A percentile compares a stretch with the other conserved stretches of the same genome.
These are phyloP conservation scores for Trypanosoma melophagium DNA, from an alignment of 208 protist genomes.

Conservation along the genomic window DNA sequence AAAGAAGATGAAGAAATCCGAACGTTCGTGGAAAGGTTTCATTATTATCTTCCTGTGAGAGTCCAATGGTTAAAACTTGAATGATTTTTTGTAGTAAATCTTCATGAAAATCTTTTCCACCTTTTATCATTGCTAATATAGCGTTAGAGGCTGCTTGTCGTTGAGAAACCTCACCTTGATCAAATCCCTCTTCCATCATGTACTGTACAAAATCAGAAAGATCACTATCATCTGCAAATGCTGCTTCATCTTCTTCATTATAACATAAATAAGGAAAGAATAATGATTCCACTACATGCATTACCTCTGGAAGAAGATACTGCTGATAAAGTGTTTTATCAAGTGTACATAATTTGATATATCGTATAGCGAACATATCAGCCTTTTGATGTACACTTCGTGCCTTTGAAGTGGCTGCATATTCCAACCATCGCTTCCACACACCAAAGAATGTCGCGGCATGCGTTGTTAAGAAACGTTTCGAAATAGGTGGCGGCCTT, in stretches of 20 bases:
- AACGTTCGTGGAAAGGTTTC: conserved; percentile 64
- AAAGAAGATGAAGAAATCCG: conserved; percentile 83
- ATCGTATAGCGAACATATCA: conserved; percentile 81
- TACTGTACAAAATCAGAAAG: conserved; percentile 82
- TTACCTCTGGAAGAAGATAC: conserved; percentile 57
- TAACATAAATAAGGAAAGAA: conserved; percentile 85
- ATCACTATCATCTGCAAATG: conserved; percentile 69
- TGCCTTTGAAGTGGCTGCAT: conserved; percentile 35
- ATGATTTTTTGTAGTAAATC: conserved; percentile 66
- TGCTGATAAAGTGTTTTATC: conserved; percentile 63
- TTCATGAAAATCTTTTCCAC: conserved; percentile 78
- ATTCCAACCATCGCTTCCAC: conserved; percentile 76
- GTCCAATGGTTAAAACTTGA: conserved; percentile 49
- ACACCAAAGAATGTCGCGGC: conserved; percentile 49
- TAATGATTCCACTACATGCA: conserved; percentile 69
- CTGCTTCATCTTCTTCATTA: conserved; percentile 73
- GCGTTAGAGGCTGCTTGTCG: conserved; percentile 79
- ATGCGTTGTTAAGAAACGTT: conserved; percentile 50
- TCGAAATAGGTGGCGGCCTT: conserved; percentile 66
- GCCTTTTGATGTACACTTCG: conserved; percentile 52
- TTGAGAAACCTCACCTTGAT: conserved; percentile 64
- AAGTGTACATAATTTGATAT: conserved; percentile 75
- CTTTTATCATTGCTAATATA: conserved; percentile 69
- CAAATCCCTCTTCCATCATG: conserved; percentile 80
- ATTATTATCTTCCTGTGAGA: conserved; percentile 46